Evolutionary conservation across 1,139 yeast genomes (phyloP).

Genomic region (Diutina rugosa): DNA sequence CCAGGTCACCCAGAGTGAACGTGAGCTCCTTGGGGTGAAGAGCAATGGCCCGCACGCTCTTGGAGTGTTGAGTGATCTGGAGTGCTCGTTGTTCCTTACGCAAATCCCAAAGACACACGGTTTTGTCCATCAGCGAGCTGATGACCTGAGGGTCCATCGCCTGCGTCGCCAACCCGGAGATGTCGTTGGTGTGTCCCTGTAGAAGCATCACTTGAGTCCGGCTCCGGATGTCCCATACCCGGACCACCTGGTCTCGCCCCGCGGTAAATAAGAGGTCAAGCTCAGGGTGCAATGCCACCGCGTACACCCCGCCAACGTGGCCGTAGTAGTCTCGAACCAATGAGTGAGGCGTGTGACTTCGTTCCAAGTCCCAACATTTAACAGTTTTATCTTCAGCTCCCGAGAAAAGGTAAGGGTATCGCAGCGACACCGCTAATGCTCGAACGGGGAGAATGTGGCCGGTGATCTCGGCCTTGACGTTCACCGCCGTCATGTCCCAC

Average conservation of each 20-base stretch:
- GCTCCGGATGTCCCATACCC: slow-evolving; percentile 91
- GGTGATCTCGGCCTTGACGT: slow-evolving; percentile 60
- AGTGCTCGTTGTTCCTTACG: slow-evolving; percentile 29
- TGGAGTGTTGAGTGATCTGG: slow-evolving; percentile 72
- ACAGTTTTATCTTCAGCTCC: slow-evolving; percentile 91
- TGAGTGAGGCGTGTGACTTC: slow-evolving; percentile 40
- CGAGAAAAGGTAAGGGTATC: slow-evolving; percentile 81
- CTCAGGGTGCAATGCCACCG: slow-evolving; percentile 78
- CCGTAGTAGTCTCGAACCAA: slow-evolving; percentile 80
- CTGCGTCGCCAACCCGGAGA: slow-evolving; percentile 56
- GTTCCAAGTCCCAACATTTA: slow-evolving; percentile 95
- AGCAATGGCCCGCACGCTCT: slow-evolving; percentile 64
- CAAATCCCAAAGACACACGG: slow-evolving; percentile 78
- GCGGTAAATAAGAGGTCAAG: slow-evolving; percentile 80
- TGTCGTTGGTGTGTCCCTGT: slow-evolving; percentile 70
- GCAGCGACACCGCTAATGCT: slow-evolving; percentile 55
- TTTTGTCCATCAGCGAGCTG: slow-evolving; percentile 74
- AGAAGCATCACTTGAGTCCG: slow-evolving; percentile 64
- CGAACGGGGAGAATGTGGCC: slow-evolving; percentile 91
- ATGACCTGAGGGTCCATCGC: slow-evolving; percentile 76
- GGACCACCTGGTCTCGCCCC: slow-evolving; percentile 76
- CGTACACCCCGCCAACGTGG: slow-evolving; percentile 80
- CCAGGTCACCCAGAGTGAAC: slow-evolving; percentile 61
- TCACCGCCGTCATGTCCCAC: slow-evolving; percentile 78
- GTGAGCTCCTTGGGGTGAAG: slow-evolving; percentile 65